Evolutionary conservation across 2,329 filamentous ascomycete genomes (phyloP), one percentile per base, ranked within the genome.

Genomic region (Colletotrichum musae): DNA sequence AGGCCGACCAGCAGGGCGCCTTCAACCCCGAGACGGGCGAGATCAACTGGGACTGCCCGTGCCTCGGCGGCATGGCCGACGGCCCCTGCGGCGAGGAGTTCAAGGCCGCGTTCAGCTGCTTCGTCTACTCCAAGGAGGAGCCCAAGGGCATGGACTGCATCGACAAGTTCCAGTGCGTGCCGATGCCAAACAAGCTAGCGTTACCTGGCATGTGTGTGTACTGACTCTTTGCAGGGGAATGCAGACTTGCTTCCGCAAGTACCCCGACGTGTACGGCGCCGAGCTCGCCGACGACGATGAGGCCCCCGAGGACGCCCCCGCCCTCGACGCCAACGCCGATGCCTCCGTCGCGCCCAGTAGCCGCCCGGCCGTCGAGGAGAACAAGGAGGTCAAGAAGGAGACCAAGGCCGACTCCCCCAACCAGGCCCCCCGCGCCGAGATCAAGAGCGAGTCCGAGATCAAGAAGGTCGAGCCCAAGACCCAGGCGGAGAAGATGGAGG

Each of bases 1-100:
- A 98, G 80, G 94, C 94, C 6, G 88, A 85, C 71, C 91, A 95
- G 78, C 91, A 98, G 81, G 96, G 94, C 64, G 96, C 96, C 1
- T 99, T 98, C 85, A 97, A 99, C 82, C 94, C 95, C 3, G 96
- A 98, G 85, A 99, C 96, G 10, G 96, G 96, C 74, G 96, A 99
- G 87, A 99, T 99, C 83, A 99, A 99, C 87, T 99, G 96, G 96
- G 96, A 98, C 80, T 99, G 96, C 82, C 96, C 96, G 16, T 99
- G 96, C 80, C 85, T 99, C 41, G 96, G 96, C 57, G 96, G 96
- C 61, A 99, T 99, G 96, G 96, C 96, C 7, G 84, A 97, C 78
- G 96, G 96, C 0, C 96, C 96, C 62, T 99, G 96, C 79, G 96
- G 96, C 56, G 94, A 97, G 79, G 91, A 98, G 77, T 99, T 99